Base-by-base conservation (phyloP, 306 rosid species). In the Trifolium subterraneum region DNA sequence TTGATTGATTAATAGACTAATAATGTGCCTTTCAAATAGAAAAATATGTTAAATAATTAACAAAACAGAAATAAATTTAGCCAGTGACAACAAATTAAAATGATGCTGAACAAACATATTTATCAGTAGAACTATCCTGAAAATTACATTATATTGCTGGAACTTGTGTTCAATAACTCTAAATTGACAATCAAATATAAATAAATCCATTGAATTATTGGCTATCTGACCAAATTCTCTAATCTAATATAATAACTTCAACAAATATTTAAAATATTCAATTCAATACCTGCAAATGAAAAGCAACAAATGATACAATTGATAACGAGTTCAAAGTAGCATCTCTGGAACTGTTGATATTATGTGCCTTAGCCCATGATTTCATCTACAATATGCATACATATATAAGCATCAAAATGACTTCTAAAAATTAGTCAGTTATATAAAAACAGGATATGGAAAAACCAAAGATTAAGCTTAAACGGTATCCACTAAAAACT, bases 211-310 rank as follows among this genome's bases (percentile, higher is more conserved):
- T 45, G 23, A 20, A 36, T 54, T 35, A 51, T 13, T 18, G 35
- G 47, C 55, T 35, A 47, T 15, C 55, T 14, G 18, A 29, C 19
- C 42, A 60, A 41, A 38, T 61, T 71, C 45, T 67, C 75, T 41
- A 55, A 22, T 38, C 68, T 20, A 59, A 10, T 27, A 70, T 27
- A 64, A 73, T 59, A 35, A 10, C 9, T 22, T 22, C 35, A 78
- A 68, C 22, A 78, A 45, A 47, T 48, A 67, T 59, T 25, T 50
- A 56, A 70, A 68, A 78, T 16, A 39, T 67, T 64, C 5, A 38
- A 39, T 67, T 69, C 5, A 38, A 39, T 81, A 85, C 88, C 88
- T 85, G 88, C 71, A 85, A 75, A 81, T 85, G 88, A 61, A 85
- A 79, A 72, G 80, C 82, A 38, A 85, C 88, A 16, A 81, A 41